Percentiles rank a stretch among this genome's conserved stretches.
phyloP scores from a whole-genome alignment of 208 protist genomes.

The Leishmania martiniquensis region DNA sequence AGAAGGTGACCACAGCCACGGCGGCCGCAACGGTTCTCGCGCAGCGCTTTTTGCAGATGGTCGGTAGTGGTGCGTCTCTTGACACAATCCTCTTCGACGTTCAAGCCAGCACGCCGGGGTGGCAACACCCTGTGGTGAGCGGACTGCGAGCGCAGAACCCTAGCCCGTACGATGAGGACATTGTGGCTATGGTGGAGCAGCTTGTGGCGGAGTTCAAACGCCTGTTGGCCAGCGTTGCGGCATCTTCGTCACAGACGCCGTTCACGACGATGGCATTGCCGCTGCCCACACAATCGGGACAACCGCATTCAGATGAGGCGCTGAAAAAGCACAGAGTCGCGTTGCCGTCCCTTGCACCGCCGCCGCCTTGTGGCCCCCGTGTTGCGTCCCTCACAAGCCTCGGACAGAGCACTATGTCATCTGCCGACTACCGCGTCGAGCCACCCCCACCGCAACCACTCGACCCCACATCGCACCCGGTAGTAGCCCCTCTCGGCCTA shows the following conservation, averaged over 20 bases:
- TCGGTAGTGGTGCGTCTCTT: conserved; percentile 60
- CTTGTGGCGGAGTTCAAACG: conserved; percentile 37
- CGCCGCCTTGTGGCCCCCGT: not conserved
- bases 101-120: conserved; percentile 55
- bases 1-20: not conserved
- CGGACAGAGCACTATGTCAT: not conserved
- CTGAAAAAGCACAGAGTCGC: not conserved
- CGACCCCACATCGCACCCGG: not conserved
- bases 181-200: conserved; percentile 32
- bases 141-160: conserved; percentile 48
- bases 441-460: not conserved
- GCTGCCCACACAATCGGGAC: not conserved
- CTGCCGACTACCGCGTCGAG: not conserved
- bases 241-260: not conserved
- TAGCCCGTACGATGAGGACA: conserved; percentile 57
- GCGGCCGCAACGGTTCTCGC: conserved; percentile 27
- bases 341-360: not conserved
- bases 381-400: conserved; percentile 2
- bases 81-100: conserved; percentile 81
- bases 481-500: not conserved
- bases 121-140: conserved; percentile 54
- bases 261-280: not conserved
- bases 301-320: too few relatives aligned
- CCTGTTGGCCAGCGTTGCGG: conserved; percentile 15
- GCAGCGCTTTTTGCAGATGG: conserved; percentile 50